Evolutionary conservation across 306 rosid species (phyloP).

Genomic region (Castanea crenata): DNA sequence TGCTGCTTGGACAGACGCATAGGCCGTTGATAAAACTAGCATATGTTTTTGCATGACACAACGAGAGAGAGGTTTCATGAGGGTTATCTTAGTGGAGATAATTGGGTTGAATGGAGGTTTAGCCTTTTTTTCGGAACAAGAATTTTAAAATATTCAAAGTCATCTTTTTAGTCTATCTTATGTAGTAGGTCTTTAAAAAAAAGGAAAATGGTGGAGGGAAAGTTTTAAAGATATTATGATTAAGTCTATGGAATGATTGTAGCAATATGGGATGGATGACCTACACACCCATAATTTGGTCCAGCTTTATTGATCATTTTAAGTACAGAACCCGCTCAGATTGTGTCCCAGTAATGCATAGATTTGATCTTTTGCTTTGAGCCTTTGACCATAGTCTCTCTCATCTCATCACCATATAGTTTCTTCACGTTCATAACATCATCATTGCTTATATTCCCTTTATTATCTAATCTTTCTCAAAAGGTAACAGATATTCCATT

Average conservation of each 20-base stretch:
- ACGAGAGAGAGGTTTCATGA: conserved; percentile 16
- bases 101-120: conserved; percentile 28
- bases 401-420: conserved; percentile 24
- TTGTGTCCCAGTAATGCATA: conserved; percentile 23
- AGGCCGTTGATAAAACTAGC: conserved; percentile 19
- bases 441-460: conserved; percentile 43
- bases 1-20: conserved; percentile 72
- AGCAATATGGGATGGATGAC: conserved; percentile 29
- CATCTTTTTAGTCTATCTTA: conserved; percentile 4
- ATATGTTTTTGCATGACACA: conserved; percentile 23
- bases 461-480: conserved; percentile 44
- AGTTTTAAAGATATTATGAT: conserved; percentile 24
- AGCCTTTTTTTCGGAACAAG: background rate
- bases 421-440: conserved; percentile 31
- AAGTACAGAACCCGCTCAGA: conserved; percentile 33
- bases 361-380: conserved; percentile 20
- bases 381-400: conserved; percentile 38
- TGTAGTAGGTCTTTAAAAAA: conserved; percentile 15
- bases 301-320: conserved; percentile 27
- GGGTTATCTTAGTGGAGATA: conserved; percentile 11
- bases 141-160: conserved; percentile 18
- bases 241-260: conserved; percentile 37
- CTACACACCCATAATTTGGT: conserved; percentile 26
- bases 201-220: conserved; percentile 7
- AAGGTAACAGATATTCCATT: conserved; percentile 54